These are phyloP conservation scores for Aspergillus terreus DNA, from an alignment of 2,329 filamentous ascomycete species.

Conservation along the genomic window DNA sequence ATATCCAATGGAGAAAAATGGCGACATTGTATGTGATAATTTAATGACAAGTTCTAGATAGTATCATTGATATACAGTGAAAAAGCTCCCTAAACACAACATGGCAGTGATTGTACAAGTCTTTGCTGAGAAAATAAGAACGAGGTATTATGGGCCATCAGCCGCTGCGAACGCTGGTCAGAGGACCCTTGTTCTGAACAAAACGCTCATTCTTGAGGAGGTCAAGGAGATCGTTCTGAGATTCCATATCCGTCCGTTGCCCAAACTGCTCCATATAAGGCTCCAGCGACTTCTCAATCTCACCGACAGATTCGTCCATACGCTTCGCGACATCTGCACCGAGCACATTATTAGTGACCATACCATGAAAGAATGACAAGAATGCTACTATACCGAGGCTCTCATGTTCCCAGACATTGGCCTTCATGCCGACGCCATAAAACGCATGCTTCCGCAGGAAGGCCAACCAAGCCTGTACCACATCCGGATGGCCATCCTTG, in stretches of 20 bases:
- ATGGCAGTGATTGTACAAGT: no score
- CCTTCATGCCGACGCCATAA: conserved; percentile 98
- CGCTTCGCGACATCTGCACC: conserved; percentile 37
- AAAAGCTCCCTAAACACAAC: no score
- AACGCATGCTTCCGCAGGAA: conserved; percentile 90
- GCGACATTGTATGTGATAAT: no score
- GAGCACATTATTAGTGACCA: not conserved
- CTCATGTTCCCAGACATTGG: conserved; percentile 89
- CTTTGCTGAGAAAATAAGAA: no score
- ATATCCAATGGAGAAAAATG: no score
- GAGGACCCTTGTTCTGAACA: conserved; percentile 31
- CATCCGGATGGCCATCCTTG: conserved; percentile 83
- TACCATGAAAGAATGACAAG: not conserved
- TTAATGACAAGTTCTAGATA: no score
- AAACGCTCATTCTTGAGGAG: conserved; percentile 37
- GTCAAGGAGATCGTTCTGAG: conserved; percentile 28
- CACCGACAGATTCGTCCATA: conserved; percentile 36
- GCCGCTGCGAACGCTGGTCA: conserved; percentile 30
- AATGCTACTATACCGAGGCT: conserved; percentile 56
- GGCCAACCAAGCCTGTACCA: conserved; percentile 85
- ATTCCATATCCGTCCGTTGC: conserved; percentile 29
- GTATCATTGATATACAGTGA: no score
- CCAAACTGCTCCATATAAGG: conserved; percentile 41
- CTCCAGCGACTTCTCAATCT: conserved; percentile 39
- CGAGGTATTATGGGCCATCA: conserved; percentile 6